Conservation (phyloP, 176 grass and related monocot species). For the Tillandsia leiboldiana region DNA sequence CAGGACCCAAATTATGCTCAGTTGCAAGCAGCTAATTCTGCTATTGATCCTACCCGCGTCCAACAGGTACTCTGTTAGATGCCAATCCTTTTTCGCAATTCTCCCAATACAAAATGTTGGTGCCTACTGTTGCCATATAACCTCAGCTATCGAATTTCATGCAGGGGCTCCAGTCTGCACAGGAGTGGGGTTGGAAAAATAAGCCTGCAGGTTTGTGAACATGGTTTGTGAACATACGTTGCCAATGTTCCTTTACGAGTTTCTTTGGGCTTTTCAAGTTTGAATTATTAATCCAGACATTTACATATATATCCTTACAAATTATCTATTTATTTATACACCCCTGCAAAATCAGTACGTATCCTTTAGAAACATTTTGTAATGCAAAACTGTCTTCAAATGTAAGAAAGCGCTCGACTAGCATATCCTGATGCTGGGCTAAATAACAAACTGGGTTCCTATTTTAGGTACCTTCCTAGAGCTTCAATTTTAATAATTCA, state of each 20-base stretch:
- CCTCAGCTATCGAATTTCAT: slow-evolving; percentile 1
- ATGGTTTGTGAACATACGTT: slow-evolving; percentile 28
- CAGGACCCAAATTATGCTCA: slow-evolving; percentile 73
- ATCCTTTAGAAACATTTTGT: too few relatives aligned
- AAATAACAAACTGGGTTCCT: too few relatives aligned
- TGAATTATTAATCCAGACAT: not conserved
- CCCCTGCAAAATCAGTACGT: too few relatives aligned
- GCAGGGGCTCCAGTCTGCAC: slow-evolving; percentile 66
- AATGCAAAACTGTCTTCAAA: too few relatives aligned
- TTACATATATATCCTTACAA: not conserved
- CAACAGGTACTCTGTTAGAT: slow-evolving; percentile 52
- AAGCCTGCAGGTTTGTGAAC: slow-evolving; percentile 41
- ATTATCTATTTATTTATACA: too few relatives aligned
- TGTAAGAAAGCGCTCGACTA: too few relatives aligned
- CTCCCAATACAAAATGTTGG: slow-evolving; percentile 13
- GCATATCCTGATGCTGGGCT: too few relatives aligned
- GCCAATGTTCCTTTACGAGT: not conserved
- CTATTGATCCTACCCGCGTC: slow-evolving; percentile 52
- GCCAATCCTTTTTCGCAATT: slow-evolving; percentile 12
- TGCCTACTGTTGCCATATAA: not conserved
- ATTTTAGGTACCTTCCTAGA: too few relatives aligned
- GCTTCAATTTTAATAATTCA: too few relatives aligned
- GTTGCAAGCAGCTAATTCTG: slow-evolving; percentile 45
- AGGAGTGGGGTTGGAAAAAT: slow-evolving; percentile 79
- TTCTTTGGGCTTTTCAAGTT: not conserved